A percentile compares a stretch with the other conserved stretches of the same genome.
phyloP scores from a whole-genome alignment of 352 stramenopile genomes.

The Phytophthora citricola region DNA sequence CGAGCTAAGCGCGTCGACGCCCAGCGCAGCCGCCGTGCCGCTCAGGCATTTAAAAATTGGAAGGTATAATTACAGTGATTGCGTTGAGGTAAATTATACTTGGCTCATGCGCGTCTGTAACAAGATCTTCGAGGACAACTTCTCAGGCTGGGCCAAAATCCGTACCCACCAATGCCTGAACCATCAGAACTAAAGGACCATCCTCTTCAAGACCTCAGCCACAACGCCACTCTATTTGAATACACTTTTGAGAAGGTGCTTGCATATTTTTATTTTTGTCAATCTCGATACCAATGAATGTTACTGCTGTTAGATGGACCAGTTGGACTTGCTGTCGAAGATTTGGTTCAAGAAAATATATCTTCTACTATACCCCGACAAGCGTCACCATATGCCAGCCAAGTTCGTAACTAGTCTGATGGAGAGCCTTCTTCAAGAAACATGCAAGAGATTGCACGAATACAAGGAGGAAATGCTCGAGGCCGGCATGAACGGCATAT shows the following conservation, averaged over 20 bases:
- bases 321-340: neutral
- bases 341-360: neutral
- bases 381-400: neutral
- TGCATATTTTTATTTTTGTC: too few species aligned
- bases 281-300: too few species aligned
- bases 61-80: neutral
- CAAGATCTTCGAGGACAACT: neutral
- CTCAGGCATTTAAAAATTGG: neutral
- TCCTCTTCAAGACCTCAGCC: neutral
- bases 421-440: neutral
- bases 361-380: neutral
- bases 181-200: neutral
- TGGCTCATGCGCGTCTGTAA: neutral
- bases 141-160: neutral
- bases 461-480: neutral
- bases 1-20: neutral
- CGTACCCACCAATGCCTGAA: neutral
- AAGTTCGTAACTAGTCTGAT: neutral
- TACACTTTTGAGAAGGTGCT: neutral
- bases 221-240: neutral
- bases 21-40: neutral
- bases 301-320: too few species aligned
- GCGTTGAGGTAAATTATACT: neutral
- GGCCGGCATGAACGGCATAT: neutral
- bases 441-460: neutral